Base-by-base conservation (phyloP, 441 rosid species). In the Manihot esculenta region DNA sequence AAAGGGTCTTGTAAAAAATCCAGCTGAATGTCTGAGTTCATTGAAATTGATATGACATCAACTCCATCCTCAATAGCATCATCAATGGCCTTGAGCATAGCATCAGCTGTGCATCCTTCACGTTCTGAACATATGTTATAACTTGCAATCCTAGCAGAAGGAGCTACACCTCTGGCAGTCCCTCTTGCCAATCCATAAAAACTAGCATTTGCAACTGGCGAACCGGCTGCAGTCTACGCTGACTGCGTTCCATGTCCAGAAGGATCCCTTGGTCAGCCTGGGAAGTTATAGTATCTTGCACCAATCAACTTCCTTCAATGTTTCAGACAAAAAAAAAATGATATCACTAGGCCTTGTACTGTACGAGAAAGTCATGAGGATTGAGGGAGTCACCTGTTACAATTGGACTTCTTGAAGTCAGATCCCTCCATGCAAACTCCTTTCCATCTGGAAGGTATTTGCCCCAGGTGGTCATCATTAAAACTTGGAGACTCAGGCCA, bases 401-500 rank as follows among this genome's bases (percentile, higher is more conserved):
- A 89, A 65, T 72, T 75, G 65, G 85, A 73, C 73, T 68, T 82
- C 68, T 83, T 89, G 84, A 89, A 91, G 66, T 83, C 88, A 5
- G 77, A 65, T 63, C 84, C 87, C 35, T 80, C 91, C 91, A 87
- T 87, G 78, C 97, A 91, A 51, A 71, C 72, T 51, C 97, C 97
- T 75, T 84, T 89, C 97, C 94, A 91, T 76, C 87, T 84, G 51
- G 83, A 75, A 60, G 94, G 93, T 51, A 89, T 82, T 68, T 69
- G 70, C 15, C 85, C 88, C 41, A 87, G 77, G 33, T 86, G 86
- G 4, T 77, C 64, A 45, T 87, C 97, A 10, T 57, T 81, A 69
- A 91, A 91, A 74, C 97, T 89, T n/a, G 82, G 85, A 48, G 97
- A 91, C 74, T 89, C 94, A 0, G 94, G 94, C 94, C 94, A 89